Evolutionary conservation across 108 stramenopile species (phyloP), one percentile per base, ranked within the genome.

Genomic region (Skeletonema costatum): DNA sequence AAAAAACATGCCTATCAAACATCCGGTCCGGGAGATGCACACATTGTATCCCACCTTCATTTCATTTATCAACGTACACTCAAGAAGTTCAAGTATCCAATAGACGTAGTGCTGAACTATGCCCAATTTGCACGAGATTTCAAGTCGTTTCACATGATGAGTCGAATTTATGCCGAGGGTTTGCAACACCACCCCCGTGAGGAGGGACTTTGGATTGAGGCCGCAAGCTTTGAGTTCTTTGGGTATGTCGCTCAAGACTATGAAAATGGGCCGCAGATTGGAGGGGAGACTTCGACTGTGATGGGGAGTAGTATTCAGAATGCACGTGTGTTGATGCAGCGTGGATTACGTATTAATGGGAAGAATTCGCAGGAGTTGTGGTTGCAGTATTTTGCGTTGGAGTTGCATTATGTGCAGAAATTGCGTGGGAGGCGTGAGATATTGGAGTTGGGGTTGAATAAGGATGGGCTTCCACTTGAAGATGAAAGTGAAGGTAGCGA

Each of bases 191-290:
- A 91, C 80, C 95, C 95, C 5, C 83, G 89, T 10, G 79, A 92
- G 31, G 68, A 74, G 33, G 91, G 90, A n/a, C 69, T 93, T 59
- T 96, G 95, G 95, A 89, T 92, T 61, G 90, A 92, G 70, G 88
- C 92, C 25, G 91, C 95, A 5, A 90, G 90, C 31, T 84, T 91
- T 70, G 95, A 96, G 65, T 96, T 88, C 65, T 96, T 96, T 82
- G 90, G 86, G 10, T 74, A 60, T 62, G 71, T 69, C 21, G 66
- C 50, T 1, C 69, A 41, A 50, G 70, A 66, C 64, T 67, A 73
- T 16, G 65, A 70, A 17, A 59, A 64, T 30, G 66, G 32, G 13
- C 75, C 75, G 21, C 58, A 66, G n/a, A 50, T 41, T 7, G 75
- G 78, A n/a, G 39, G 31, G 4, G 78, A 75, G 44, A 35, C 53